Evolutionary conservation across 1,284 basidiomycete species (phyloP), one percentile per base, ranked within the genome.

Genomic region (Tilletia setariae): DNA sequence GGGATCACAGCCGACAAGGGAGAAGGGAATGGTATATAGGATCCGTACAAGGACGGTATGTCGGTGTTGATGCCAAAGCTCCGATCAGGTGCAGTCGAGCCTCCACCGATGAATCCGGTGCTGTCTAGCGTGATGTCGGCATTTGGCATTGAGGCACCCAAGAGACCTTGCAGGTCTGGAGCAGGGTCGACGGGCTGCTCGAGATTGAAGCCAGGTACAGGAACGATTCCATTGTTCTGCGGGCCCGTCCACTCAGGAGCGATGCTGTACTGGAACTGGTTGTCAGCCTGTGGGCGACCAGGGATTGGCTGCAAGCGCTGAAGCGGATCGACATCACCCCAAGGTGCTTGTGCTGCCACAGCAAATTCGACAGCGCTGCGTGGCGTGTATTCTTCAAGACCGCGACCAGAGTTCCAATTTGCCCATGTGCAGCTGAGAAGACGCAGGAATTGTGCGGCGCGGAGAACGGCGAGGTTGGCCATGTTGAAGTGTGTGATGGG

Each of bases 401-500:
- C 61, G 23, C 30, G 42, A 13, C 61, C 61, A 19, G 32, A 16
- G 1, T 23, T 40, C 61, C 61, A 63, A 11, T 63, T 40, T 7
- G 61, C 61, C 61, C 61, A 63, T 9, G 61, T 63, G 32, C 35
- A 42, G 61, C 61, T 63, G 25, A 63, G 30, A 1, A 63, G 42
- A n/a, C 61, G 61, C 16, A 63, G 61, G 61, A 63, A 63, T 7
- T 63, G 61, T 16, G 61, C 42, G 32, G 61, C 61, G 61, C 61
- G 35, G 11, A 63, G n/a, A 21, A 63, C 61, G 30, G 35, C 61
- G 61, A n/a, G 28, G 32, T 40, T 63, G 25, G 61, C 30, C 7
- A 63, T 35, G 53, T 59, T 59, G 53, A 59, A 59, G 1, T 59
- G 53, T 1, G 61, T 63, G 23, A 44, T 13, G 1, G 61, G 35